Percentiles rank a stretch among this genome's conserved stretches.
phyloP scores from a whole-genome alignment of 2,329 filamentous ascomycete genomes.

The Fusarium incarnatum region DNA sequence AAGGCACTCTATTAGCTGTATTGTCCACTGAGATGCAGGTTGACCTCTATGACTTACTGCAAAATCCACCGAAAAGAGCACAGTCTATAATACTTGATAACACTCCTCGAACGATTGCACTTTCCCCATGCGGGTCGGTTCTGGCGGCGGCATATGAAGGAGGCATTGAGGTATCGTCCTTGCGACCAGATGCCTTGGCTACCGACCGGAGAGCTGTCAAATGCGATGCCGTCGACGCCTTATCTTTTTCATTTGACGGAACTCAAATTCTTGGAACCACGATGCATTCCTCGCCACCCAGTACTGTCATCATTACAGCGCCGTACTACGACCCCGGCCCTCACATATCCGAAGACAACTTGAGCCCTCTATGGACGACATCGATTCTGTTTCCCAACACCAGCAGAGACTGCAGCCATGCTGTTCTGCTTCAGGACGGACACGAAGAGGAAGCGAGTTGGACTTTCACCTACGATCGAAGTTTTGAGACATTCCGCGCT shows the following conservation, averaged over 20 bases:
- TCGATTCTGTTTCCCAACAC: slow-evolving; percentile 86
- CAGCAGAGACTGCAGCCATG: slow-evolving; percentile 82
- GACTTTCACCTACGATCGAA: slow-evolving; percentile 82
- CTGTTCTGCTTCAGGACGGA: slow-evolving; percentile 73
- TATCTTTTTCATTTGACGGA: slow-evolving; percentile 82
- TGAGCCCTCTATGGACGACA: slow-evolving; percentile 84
- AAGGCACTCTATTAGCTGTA: slow-evolving; percentile 81
- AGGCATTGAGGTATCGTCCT: slow-evolving; percentile 87
- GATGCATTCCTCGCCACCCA: slow-evolving; percentile 70
- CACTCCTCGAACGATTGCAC: slow-evolving; percentile 78
- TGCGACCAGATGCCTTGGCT: slow-evolving; percentile 71
- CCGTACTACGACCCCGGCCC: slow-evolving; percentile 82
- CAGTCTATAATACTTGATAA: slow-evolving; percentile 83
- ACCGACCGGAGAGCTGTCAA: slow-evolving; percentile 81
- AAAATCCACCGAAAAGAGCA: slow-evolving; percentile 74
- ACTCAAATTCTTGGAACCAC: slow-evolving; percentile 84
- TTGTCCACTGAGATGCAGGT: slow-evolving; percentile 85
- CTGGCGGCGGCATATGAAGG: slow-evolving; percentile 87
- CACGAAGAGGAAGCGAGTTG: slow-evolving; percentile 75
- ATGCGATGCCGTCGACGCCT: slow-evolving; percentile 78
- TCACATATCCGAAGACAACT: slow-evolving; percentile 72
- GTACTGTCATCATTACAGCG: slow-evolving; percentile 80
- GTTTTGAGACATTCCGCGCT: slow-evolving; percentile 81
- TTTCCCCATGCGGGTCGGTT: slow-evolving; percentile 85
- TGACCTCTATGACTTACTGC: slow-evolving; percentile 81